Evolutionary conservation across 305 asterid genomes (phyloP).

Genomic region (Fraxinus greggii): DNA sequence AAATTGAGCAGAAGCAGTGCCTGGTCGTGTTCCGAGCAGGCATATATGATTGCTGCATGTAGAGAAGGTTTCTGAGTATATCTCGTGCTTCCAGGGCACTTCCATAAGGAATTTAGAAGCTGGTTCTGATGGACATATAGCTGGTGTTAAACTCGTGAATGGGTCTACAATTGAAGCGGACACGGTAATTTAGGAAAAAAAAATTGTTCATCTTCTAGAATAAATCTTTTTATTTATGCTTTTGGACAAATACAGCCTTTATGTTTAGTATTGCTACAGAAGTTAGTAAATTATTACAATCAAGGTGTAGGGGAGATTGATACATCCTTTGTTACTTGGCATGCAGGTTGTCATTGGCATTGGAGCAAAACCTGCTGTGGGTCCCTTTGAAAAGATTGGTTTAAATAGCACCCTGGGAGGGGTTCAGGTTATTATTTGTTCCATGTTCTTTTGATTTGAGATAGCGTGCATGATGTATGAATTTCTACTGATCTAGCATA

Average conservation of each 20-base stretch:
- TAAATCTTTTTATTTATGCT: not conserved
- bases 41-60: not conserved
- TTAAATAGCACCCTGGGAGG: conserved; percentile 72
- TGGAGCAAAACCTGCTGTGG: conserved; percentile 86
- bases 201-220: not conserved
- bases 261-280: not conserved
- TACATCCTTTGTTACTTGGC: conserved; percentile 11
- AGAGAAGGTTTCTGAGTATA: conserved; percentile 22
- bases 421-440: conserved; percentile 52
- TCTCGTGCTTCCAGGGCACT: conserved; percentile 61
- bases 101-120: conserved; percentile 66
- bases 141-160: conserved; percentile 66
- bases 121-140: conserved; percentile 73
- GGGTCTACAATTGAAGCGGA: conserved; percentile 75
- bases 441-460: conserved; percentile 8
- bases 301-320: not conserved
- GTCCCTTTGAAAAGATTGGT: conserved; percentile 78
- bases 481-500: conserved; percentile 11
- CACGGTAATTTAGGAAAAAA: conserved; percentile 39
- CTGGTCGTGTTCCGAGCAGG: not conserved
- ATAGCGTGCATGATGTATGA: conserved; percentile 6
- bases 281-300: not conserved
- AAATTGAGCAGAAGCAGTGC: not conserved
- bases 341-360: conserved; percentile 69
- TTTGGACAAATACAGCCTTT: no score